These are phyloP conservation scores for Pseudopithomyces maydicus DNA, from an alignment of 2,329 filamentous ascomycete species.

Conservation along the genomic window DNA sequence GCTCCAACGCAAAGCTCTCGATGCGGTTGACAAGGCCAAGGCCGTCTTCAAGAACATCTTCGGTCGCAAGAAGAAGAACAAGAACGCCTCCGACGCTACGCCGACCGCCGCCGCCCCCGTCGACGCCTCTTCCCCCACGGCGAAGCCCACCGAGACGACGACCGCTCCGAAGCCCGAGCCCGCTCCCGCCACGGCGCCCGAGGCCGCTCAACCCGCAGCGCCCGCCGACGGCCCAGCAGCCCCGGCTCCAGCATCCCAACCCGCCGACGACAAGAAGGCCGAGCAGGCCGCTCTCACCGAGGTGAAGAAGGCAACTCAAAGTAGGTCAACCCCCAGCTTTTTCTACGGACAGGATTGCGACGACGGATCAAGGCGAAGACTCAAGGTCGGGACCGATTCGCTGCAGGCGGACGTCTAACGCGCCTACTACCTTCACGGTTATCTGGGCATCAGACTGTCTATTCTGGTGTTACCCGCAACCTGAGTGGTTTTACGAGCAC, in stretches of 20 bases:
- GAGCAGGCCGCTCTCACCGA: constrained; percentile 36
- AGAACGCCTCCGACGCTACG: constrained; percentile 29
- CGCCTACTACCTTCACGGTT: not conserved
- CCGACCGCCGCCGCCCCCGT: constrained; percentile 30
- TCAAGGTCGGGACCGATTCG: constrained; percentile 21
- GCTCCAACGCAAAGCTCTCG: constrained; percentile 30
- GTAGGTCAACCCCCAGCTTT: constrained; percentile 34
- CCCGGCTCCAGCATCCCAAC: constrained; percentile 20
- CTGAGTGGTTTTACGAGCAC: constrained; percentile 2
- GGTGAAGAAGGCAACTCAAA: constrained; percentile 40
- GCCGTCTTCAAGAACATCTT: constrained; percentile 46
- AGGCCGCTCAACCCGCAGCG: constrained; percentile 18
- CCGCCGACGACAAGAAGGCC: constrained; percentile 29
- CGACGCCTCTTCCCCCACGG: constrained; percentile 14
- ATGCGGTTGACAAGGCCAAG: constrained; percentile 44
- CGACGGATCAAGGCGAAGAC: constrained; percentile 28
- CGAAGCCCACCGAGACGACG: constrained; percentile 40
- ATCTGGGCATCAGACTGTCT: not conserved
- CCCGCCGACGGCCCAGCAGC: constrained; percentile 15
- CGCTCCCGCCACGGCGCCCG: constrained; percentile 32
- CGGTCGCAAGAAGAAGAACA: constrained; percentile 40
- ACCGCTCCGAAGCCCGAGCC: constrained; percentile 36
- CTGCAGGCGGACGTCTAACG: not conserved
- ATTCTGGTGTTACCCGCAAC: not conserved
- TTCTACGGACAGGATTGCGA: constrained; percentile 15